Evolutionary conservation across 1,284 basidiomycete species (phyloP), one percentile per base, ranked within the genome.

Genomic region (Apiotrichum gracile): DNA sequence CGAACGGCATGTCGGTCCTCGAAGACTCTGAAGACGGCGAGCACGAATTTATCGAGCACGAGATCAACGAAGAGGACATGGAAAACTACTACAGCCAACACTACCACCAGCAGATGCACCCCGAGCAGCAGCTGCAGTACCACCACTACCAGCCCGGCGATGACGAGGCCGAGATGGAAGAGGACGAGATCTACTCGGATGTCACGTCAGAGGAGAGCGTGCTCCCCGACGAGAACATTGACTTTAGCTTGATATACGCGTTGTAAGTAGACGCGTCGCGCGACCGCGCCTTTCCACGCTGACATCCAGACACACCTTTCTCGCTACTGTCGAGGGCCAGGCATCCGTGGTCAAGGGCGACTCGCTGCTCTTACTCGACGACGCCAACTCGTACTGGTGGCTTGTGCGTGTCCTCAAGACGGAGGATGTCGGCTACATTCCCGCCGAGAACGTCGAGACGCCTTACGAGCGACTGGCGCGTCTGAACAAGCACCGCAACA

Each of bases 371-470:
- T 78, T 97, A 40, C 88, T 96, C 81, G 92, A 97, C 76, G 92
- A 97, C 72, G 90, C 86, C 57, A 96, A 97, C 76, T 91, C 88
- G 73, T 97, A 96, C 76, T 96, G 92, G 92, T 96, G 92, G 92
- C 85, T 96, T 47, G 91, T 97, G 17, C 83, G 91, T 49, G 92
- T 96, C 5, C 82, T 97, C 65, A 97, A 93, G 79, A 97, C 90
- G 3, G 91, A 97, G 74, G 93, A 97, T 67, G 91, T 99, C n/a
- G 94, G 94, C 1, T 98, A 98, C 74, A 98, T 99, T 49, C 94
- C 94, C 17, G 94, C 94, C 0, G 94, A 99, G 77, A 98, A 98
- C 73, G 97, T 98, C 66, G 96, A 98, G 75, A 98, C 96, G 0
- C 96, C 94, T 0, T 97, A 92, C 66, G 94, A 98, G 74, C 83